These are phyloP conservation scores for Chrysopogon serrulatus DNA, from an alignment of 176 grass and related monocot genomes.

Conservation along the genomic window DNA sequence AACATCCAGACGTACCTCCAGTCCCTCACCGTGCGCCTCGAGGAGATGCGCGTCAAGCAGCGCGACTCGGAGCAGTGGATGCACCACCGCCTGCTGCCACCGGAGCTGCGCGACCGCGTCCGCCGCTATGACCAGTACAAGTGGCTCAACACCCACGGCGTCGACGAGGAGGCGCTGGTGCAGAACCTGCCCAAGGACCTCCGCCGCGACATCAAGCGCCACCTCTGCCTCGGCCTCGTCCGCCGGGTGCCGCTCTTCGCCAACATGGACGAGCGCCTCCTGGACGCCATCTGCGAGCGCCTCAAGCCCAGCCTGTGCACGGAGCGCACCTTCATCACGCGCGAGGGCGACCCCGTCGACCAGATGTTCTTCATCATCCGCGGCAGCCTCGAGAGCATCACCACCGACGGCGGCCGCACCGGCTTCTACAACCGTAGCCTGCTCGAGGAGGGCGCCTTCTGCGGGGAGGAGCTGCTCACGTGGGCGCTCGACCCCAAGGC, in stretches of 20 bases:
- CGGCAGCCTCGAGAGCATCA: conserved; percentile 57
- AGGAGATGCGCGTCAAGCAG: conserved; percentile 70
- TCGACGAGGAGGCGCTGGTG: conserved; percentile 69
- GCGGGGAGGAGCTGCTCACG: conserved; percentile 68
- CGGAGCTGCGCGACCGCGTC: conserved; percentile 62
- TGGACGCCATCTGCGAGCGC: conserved; percentile 79
- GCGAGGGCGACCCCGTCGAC: conserved; percentile 67
- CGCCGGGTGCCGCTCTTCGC: conserved; percentile 63
- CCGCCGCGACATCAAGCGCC: conserved; percentile 79
- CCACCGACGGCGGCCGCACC: conserved; percentile 58
- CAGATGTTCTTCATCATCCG: conserved; percentile 83
- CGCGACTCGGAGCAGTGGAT: conserved; percentile 89
- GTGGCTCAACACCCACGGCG: conserved; percentile 69
- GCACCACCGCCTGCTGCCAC: conserved; percentile 63
- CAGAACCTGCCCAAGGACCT: conserved; percentile 77
- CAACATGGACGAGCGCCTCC: conserved; percentile 80
- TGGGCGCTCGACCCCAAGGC: conserved; percentile 78
- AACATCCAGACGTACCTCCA: conserved; percentile 84
- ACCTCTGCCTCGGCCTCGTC: conserved; percentile 73
- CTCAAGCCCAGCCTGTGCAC: conserved; percentile 63
- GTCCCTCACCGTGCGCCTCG: conserved; percentile 56
- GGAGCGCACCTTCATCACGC: conserved; percentile 49
- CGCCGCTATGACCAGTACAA: conserved; percentile 80
- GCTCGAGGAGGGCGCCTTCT: conserved; percentile 60
- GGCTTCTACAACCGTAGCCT: conserved; percentile 60